Evolutionary conservation across 179 eudicot species (phyloP), one percentile per base, ranked within the genome.

Genomic region (Silene noctiflora): DNA sequence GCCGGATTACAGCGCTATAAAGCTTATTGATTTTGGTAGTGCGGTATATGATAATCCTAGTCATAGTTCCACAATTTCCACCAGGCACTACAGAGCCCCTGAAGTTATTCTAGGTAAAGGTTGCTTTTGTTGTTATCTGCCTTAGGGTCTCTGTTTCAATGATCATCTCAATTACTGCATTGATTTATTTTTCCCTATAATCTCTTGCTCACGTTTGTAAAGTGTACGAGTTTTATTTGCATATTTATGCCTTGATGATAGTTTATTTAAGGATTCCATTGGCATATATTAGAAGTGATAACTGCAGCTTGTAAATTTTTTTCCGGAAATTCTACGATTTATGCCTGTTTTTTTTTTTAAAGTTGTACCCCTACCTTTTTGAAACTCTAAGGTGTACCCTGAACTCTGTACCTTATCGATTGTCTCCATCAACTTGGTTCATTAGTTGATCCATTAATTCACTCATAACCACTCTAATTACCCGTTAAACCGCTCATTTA

Each of bases 1-100:
- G 87, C 96, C 98, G 74, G 87, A 90, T 83, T 93, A 93, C 71
- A 91, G 95, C 79, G 87, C 85, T 79, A 91, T 93, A 81, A 93
- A 93, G 88, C 86, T 93, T 86, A 93, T 93, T 84, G 98, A 93
- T 84, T 93, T 93, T 81, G 98, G 98, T 76, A 91, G 98, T 84
- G 86, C 98, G 79, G 87, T 81, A 35, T 86, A 79, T 88, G 98
- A 87, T 76, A 82, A 81, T 83, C 89, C 89, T 79, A 82, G 83
- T 60, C 98, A 89, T 80, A 88, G 82, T 85, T 91, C 88, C 75
- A 87, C 88, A 79, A 87, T 93, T 67, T 89, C 93, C 25, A 93
- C 98, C 77, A 85, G 98, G 74, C 98, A 93, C 78, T 91, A 91
- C 89, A 82, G 98, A 78, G 98, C 98, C 78, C 98, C 98, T 76